Evolutionary conservation across 1,284 basidiomycete genomes (phyloP), one percentile per base, ranked within the genome.

Genomic region (Acaromyces ingoldii): DNA sequence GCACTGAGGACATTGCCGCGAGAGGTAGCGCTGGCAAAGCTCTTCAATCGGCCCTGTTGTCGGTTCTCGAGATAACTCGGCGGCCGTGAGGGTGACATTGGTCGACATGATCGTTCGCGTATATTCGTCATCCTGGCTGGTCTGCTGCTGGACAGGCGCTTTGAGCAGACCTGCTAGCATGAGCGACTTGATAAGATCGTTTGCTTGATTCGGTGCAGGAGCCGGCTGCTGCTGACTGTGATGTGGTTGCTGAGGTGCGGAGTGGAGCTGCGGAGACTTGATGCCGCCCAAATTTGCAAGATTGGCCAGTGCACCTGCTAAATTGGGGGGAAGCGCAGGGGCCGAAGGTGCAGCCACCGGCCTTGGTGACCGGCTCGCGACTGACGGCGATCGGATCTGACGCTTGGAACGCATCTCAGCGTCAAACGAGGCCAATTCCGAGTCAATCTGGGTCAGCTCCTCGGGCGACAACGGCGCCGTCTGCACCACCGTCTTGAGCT

Each of bases 1-100:
- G 79, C 93, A 98, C 73, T 97, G 93, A 76, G 87, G 90, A 80
- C 93, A 98, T 77, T 91, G 87, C 21, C 84, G 79, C 9, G 87
- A 82, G 21, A 93, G 78, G 50, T 91, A 53, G 36, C 65, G 63
- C 49, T 62, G 63, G 17, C 64, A 45, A 36, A 71, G 60, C 3
- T 69, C 53, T 45, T 70, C 64, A 37, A 67, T 55, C 15, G 64
- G 54, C 3, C 53, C 55, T 4, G 22, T 82, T 78, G 59, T 81
- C 76, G 57, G 88, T 55, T 78, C 91, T 85, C 81, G 85, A 46
- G 82, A 81, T 37, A 93, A 83, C 65, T 89, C 89, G 15, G 83
- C 75, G 41, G 81, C 83, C 0, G 82, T 84, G 34, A 93, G 79
- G 51, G 81, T 82, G 49, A 92, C 80, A 51, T 83, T 81, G 57